Conservation (phyloP, 768 basidiomycete genomes). For the Mycena rebaudengoi region DNA sequence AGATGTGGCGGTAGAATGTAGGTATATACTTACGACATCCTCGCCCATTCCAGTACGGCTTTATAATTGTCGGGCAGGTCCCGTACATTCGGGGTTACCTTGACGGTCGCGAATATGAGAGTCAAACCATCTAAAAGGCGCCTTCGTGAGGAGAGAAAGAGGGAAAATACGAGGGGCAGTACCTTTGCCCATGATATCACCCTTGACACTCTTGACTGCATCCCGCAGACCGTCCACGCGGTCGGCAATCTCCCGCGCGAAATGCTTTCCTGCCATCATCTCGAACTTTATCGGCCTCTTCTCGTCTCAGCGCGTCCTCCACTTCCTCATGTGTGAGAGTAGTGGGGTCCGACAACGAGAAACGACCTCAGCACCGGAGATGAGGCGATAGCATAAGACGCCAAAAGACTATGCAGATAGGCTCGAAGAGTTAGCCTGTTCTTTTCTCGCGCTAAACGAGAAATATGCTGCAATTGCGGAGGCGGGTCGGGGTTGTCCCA, state of each 20-base stretch:
- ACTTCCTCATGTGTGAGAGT: slow-evolving; percentile 73
- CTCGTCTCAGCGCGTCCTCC: slow-evolving; percentile 79
- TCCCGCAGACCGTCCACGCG: slow-evolving; percentile 88
- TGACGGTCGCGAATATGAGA: slow-evolving; percentile 88
- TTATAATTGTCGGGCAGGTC: slow-evolving; percentile 86
- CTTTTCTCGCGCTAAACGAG: slow-evolving; percentile 86
- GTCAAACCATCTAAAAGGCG: slow-evolving; percentile 79
- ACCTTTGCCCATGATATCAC: slow-evolving; percentile 92
- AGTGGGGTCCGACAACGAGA: slow-evolving; percentile 79
- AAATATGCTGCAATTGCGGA: slow-evolving; percentile 35
- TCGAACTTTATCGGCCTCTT: slow-evolving; percentile 87
- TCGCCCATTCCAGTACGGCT: slow-evolving; percentile 94
- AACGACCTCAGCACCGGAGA: slow-evolving; percentile 90
- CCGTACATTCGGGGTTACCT: slow-evolving; percentile 77
- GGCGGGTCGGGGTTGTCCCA: slow-evolving; percentile 29
- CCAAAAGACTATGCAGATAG: slow-evolving; percentile 85
- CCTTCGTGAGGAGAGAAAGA: neutral
- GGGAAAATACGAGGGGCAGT: slow-evolving; percentile 1
- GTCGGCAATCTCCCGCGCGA: slow-evolving; percentile 85
- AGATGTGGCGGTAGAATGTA: neutral
- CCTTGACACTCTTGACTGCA: slow-evolving; percentile 88
- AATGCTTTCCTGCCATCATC: slow-evolving; percentile 89
- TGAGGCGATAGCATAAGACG: slow-evolving; percentile 76
- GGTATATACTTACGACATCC: slow-evolving; percentile 87
- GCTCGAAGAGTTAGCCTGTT: slow-evolving; percentile 94